These are phyloP conservation scores for Didymella lethalis DNA, from an alignment of 2,329 filamentous ascomycete genomes.

Conservation along the genomic window DNA sequence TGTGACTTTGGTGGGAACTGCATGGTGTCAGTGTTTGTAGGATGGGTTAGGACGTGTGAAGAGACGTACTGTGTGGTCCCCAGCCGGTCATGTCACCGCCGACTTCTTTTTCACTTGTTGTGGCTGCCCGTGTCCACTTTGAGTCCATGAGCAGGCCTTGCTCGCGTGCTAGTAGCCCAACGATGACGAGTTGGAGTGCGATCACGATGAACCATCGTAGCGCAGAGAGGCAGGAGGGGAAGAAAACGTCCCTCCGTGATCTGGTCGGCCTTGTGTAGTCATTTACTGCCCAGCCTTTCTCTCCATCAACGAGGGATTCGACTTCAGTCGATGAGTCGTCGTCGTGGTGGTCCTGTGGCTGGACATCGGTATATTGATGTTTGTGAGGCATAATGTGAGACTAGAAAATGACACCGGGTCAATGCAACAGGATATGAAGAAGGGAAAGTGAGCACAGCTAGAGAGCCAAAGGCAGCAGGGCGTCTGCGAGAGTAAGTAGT, in stretches of 20 bases:
- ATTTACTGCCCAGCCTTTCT: slow-evolving; percentile 38
- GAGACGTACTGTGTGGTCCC: slow-evolving; percentile 41
- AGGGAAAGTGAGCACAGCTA: slow-evolving; percentile 42
- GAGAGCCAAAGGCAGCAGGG: slow-evolving; percentile 31
- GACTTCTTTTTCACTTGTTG: slow-evolving; percentile 40
- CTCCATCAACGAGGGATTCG: slow-evolving; percentile 41
- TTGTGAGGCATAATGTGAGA: slow-evolving; percentile 38
- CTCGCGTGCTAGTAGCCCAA: slow-evolving; percentile 42
- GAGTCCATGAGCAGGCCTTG: slow-evolving; percentile 39
- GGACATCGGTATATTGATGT: slow-evolving; percentile 43
- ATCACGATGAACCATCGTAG: slow-evolving; percentile 44
- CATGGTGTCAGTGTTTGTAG: slow-evolving; percentile 1
- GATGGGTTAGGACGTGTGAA: too few relatives aligned
- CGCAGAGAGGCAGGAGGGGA: slow-evolving; percentile 25
- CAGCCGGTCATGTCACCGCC: slow-evolving; percentile 47
- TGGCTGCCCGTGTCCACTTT: slow-evolving; percentile 28
- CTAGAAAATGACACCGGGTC: slow-evolving; percentile 34
- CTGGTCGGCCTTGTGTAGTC: slow-evolving; percentile 29
- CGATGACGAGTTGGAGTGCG: slow-evolving; percentile 41
- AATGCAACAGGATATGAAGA: slow-evolving; percentile 9
- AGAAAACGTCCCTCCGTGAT: slow-evolving; percentile 31
- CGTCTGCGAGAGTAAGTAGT: slow-evolving; percentile 28
- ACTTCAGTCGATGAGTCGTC: slow-evolving; percentile 47
- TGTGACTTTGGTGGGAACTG: slow-evolving; percentile 45
- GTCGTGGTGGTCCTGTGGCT: slow-evolving; percentile 34